Evolutionary conservation across 371 early-diverging fungal species (phyloP).

Genomic region (Synchytrium microbalum): DNA sequence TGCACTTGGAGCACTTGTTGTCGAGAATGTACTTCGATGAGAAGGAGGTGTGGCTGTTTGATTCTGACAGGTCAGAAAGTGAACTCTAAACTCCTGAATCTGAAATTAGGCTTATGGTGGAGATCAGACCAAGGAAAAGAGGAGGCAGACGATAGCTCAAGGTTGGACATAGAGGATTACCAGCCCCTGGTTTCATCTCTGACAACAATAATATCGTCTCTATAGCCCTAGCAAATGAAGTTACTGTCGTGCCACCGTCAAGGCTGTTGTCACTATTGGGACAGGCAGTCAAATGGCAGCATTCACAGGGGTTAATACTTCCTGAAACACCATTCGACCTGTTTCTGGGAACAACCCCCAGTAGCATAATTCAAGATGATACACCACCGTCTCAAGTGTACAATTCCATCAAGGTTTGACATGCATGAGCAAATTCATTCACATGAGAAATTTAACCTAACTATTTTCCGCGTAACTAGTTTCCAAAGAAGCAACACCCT

Average conservation of each 20-base stretch:
- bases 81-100: neutral
- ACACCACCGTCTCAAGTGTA: conserved; percentile 54
- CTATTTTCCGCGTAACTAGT: conserved; percentile 35
- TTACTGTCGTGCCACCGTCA: conserved; percentile 67
- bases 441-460: neutral
- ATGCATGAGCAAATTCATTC: neutral
- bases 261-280: conserved; percentile 72
- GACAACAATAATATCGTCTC: neutral
- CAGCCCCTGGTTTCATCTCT: neutral
- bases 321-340: conserved; percentile 63
- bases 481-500: conserved; percentile 79
- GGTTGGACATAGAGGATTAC: neutral
- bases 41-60: conserved; percentile 32
- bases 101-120: conserved; percentile 25
- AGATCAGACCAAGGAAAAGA: conserved; percentile 51
- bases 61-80: neutral
- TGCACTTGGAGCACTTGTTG: conserved; percentile 67
- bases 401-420: conserved; percentile 62
- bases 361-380: conserved; percentile 62
- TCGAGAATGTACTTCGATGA: conserved; percentile 55
- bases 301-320: conserved; percentile 64
- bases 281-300: conserved; percentile 80
- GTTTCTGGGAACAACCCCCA: conserved; percentile 57
- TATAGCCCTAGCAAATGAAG: conserved; percentile 52
- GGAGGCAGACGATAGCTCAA: conserved; percentile 65